phyloP scores from a whole-genome alignment of 1,284 basidiomycete genomes.

The Moesziomyces antarcticus region DNA sequence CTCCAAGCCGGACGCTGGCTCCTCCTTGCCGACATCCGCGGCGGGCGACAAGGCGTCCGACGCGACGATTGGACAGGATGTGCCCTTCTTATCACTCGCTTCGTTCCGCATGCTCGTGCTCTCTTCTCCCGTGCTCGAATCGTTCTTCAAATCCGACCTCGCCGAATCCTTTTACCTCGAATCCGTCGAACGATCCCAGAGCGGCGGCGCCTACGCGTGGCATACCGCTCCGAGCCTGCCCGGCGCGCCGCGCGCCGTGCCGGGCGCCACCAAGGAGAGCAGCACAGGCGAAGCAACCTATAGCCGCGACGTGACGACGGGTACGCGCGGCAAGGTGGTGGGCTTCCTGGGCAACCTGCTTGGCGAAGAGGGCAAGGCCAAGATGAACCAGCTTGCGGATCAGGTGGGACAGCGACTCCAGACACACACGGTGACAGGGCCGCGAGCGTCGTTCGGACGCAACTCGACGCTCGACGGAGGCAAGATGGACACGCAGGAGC shows the following conservation, averaged over 20 bases:
- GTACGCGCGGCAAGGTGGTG: conserved; percentile 60
- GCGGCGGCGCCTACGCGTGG: conserved; percentile 63
- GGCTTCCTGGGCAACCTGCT: conserved; percentile 65
- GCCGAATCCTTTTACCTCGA: conserved; percentile 60
- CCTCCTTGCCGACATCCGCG: conserved; percentile 10
- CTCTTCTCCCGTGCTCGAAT: conserved; percentile 60
- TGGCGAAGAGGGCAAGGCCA: conserved; percentile 65
- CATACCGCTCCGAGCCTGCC: conserved; percentile 60
- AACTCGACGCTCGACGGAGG: conserved; percentile 49
- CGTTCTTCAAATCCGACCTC: conserved; percentile 65
- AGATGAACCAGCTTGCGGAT: conserved; percentile 65
- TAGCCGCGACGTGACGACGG: conserved; percentile 62
- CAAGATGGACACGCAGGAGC: conserved; percentile 49
- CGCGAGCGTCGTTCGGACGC: conserved; percentile 59
- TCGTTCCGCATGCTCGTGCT: conserved; percentile 64
- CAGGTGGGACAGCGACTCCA: conserved; percentile 62
- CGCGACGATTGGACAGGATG: conserved; percentile 49
- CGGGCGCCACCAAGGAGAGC: conserved; percentile 50
- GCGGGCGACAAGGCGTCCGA: conserved; percentile 8
- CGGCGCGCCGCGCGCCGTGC: conserved; percentile 46
- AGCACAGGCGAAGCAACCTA: conserved; percentile 58
- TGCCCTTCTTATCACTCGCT: conserved; percentile 63
- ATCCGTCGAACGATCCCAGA: conserved; percentile 58
- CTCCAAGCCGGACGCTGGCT: conserved; percentile 2
- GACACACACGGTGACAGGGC: conserved; percentile 65